Percentiles rank a stretch among this genome's conserved stretches.
These are phyloP conservation scores for Tricholoma sp. DNA, from an alignment of 768 basidiomycete genomes.

Conservation along the genomic window DNA sequence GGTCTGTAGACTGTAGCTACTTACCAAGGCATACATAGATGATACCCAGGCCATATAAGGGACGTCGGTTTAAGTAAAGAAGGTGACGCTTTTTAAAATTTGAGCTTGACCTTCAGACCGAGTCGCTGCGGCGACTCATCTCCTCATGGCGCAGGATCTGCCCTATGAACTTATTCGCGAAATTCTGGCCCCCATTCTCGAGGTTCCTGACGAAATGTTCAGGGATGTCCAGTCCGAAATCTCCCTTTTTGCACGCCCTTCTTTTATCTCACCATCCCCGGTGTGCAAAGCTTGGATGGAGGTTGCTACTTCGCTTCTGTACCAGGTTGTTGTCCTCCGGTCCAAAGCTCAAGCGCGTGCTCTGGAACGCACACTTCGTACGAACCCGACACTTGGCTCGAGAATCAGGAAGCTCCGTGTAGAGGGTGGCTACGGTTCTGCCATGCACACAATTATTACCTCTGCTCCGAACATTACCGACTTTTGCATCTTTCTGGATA, in stretches of 20 bases:
- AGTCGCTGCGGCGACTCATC: too few species aligned
- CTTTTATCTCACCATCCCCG: conserved; percentile 8
- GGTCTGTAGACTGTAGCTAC: too few species aligned
- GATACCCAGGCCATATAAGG: too few species aligned
- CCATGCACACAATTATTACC: conserved; percentile 6
- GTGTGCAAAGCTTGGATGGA: conserved; percentile 22
- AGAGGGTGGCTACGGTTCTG: conserved; percentile 16
- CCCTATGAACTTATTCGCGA: conserved; percentile 8
- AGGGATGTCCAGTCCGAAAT: background rate
- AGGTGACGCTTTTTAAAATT: too few species aligned
- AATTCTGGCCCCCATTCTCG: conserved; percentile 8
- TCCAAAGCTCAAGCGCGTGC: conserved; percentile 18
- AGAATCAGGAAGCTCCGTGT: conserved; percentile 22
- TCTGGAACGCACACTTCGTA: conserved; percentile 11
- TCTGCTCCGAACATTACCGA: background rate
- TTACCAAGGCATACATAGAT: too few species aligned
- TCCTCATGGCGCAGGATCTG: background rate
- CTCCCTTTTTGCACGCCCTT: conserved; percentile 4
- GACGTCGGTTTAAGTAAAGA: too few species aligned
- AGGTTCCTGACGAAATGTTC: conserved; percentile 9
- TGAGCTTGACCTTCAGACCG: too few species aligned
- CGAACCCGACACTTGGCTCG: conserved; percentile 12
- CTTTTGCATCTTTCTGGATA: background rate
- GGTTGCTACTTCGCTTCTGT: conserved; percentile 19
- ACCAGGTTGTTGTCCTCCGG: conserved; percentile 20